Percentiles rank a stretch among this genome's conserved stretches.
These are phyloP conservation scores for Naematelia encephala DNA, from an alignment of 768 basidiomycete genomes.

Conservation along the genomic window DNA sequence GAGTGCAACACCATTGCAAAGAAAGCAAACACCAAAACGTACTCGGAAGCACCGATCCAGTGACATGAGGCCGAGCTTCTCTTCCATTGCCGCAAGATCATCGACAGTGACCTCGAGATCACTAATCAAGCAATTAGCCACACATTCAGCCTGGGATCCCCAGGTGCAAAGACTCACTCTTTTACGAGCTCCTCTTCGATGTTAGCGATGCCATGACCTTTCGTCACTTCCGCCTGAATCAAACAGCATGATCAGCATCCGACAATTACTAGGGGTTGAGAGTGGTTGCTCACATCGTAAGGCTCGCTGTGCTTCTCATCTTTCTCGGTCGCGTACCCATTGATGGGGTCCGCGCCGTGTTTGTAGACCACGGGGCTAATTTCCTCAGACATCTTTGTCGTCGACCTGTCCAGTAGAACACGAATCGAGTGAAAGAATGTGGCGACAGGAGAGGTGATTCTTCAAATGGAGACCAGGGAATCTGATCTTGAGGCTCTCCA, in stretches of 20 bases:
- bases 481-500: no score
- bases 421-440: no score
- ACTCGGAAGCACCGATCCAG: slow-evolving; percentile 1
- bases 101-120: slow-evolving; percentile 1
- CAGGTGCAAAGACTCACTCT: no score
- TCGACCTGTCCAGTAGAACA: no score
- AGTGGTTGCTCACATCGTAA: background rate
- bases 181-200: background rate
- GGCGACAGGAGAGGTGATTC: background rate
- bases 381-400: background rate
- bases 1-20: background rate
- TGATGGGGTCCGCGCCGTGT: background rate
- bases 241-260: no score
- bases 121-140: background rate
- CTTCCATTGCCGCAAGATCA: slow-evolving; percentile 6
- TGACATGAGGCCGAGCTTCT: slow-evolving; percentile 4
- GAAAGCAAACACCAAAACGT: background rate
- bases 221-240: background rate
- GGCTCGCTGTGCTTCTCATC: background rate
- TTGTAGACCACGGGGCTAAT: background rate
- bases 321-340: background rate
- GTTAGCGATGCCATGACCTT: background rate
- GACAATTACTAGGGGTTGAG: no score
- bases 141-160: no score
- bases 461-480: no score